Percentiles rank a stretch among this genome's conserved stretches.
phyloP scores from a whole-genome alignment of 768 basidiomycete genomes.

The Auricularia sp. region DNA sequence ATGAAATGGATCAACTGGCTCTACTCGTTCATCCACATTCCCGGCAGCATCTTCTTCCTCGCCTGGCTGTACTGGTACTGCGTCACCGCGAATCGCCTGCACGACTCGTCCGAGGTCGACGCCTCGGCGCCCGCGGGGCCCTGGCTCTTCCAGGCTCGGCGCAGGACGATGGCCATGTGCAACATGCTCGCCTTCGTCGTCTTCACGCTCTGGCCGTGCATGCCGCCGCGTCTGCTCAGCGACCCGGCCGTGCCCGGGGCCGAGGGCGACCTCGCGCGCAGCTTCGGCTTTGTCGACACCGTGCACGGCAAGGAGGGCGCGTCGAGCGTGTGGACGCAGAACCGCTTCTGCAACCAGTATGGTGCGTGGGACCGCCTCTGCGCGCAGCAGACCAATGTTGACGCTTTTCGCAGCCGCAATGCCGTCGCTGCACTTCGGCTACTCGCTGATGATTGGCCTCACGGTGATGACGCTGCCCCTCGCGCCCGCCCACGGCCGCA shows the following conservation, averaged over 20 bases:
- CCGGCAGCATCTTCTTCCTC: constrained; percentile 1
- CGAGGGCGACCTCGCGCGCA: background rate
- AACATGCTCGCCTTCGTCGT: background rate
- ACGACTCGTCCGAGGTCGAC: background rate
- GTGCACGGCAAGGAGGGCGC: background rate
- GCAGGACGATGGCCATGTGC: background rate
- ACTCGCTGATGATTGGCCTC: background rate
- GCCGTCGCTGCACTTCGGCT: constrained; percentile 1
- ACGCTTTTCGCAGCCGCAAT: background rate
- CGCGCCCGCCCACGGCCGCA: background rate
- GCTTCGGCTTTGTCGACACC: background rate
- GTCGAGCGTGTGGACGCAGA: background rate
- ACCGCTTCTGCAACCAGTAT: constrained; percentile 1
- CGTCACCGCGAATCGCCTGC: background rate
- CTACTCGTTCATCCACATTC: constrained; percentile 2
- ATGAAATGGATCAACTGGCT: constrained; percentile 2
- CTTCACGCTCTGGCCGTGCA: background rate
- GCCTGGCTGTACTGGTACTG: background rate
- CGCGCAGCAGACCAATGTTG: background rate
- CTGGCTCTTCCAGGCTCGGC: background rate
- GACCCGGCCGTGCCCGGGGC: background rate
- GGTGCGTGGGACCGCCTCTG: background rate
- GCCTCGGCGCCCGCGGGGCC: background rate
- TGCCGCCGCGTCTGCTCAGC: constrained; percentile 1
- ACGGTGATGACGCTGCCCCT: background rate